Percentiles rank a stretch among this genome's conserved stretches.
Conservation (phyloP, 1,284 basidiomycete genomes). For the Ceratobasidium sp. region DNA sequence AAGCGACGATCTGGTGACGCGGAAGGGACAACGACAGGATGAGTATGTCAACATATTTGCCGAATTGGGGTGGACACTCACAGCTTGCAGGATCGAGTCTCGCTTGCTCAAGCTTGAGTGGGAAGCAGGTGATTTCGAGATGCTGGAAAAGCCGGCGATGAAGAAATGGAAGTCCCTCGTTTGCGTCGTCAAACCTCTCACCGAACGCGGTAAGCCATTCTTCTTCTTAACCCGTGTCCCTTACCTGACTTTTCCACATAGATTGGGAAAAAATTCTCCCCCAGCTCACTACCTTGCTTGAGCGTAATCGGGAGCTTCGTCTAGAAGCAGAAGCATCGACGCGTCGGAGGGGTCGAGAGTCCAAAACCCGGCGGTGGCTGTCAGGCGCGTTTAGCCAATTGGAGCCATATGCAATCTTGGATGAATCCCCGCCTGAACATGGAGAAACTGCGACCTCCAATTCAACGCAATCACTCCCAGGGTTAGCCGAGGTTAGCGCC, state of each 20-base stretch:
- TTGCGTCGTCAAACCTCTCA: constrained; percentile 5
- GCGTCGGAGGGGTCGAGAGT: background rate
- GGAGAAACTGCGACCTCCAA: no score
- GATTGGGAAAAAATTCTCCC: constrained; percentile 16
- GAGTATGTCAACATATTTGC: background rate
- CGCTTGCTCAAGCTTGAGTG: constrained; percentile 26
- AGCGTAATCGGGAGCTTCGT: constrained; percentile 4
- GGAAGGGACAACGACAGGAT: background rate
- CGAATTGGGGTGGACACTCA: background rate
- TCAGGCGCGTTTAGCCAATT: background rate
- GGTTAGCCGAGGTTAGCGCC: background rate
- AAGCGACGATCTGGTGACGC: background rate
- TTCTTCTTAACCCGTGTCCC: background rate
- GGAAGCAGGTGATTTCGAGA: constrained; percentile 6
- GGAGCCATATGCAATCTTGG: background rate
- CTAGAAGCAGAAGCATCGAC: background rate
- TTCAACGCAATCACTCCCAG: background rate
- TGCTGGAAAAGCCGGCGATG: background rate
- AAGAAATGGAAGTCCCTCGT: constrained; percentile 23
- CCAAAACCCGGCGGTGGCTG: background rate
- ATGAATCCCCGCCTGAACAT: background rate
- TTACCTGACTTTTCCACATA: background rate
- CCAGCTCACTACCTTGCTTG: background rate
- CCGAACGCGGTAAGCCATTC: background rate
- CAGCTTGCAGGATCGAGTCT: constrained; percentile 1